Conservation (phyloP, 179 eudicot genomes). For the Camellia oleifera region DNA sequence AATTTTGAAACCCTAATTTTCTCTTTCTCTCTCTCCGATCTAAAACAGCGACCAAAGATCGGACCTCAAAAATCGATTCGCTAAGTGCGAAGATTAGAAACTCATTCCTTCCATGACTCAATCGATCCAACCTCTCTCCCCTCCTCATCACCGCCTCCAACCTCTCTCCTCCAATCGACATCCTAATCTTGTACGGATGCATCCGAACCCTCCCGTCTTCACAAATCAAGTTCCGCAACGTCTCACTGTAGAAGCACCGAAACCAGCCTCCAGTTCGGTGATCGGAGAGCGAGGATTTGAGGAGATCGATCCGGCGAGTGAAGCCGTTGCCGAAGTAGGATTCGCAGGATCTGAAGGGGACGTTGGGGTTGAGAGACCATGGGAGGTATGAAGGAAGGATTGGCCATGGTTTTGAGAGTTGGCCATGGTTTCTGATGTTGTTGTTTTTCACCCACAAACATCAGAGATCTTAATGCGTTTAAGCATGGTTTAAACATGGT, state of each 20-base stretch:
- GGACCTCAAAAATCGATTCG: too few species aligned
- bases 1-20: too few species aligned
- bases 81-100: too few species aligned
- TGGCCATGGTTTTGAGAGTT: slow-evolving; percentile 75
- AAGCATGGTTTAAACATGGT: too few species aligned
- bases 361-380: slow-evolving; percentile 37
- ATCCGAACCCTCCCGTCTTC: slow-evolving; percentile 73
- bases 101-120: too few species aligned
- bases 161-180: slow-evolving; percentile 83
- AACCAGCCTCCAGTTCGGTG: slow-evolving; percentile 57
- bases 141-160: slow-evolving; percentile 74
- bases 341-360: slow-evolving; percentile 60
- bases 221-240: slow-evolving; percentile 70
- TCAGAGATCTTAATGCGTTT: too few species aligned
- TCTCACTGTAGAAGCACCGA: slow-evolving; percentile 57
- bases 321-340: slow-evolving; percentile 88
- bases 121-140: slow-evolving; percentile 25
- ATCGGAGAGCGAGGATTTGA: slow-evolving; percentile 21
- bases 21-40: too few species aligned
- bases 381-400: slow-evolving; percentile 85
- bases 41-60: too few species aligned
- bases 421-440: too few species aligned
- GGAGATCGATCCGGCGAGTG: slow-evolving; percentile 34
- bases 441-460: too few species aligned
- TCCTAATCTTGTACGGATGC: slow-evolving; percentile 59